These are phyloP conservation scores for Letharia lupina DNA, from an alignment of 495 filamentous ascomycete genomes.

Conservation along the genomic window DNA sequence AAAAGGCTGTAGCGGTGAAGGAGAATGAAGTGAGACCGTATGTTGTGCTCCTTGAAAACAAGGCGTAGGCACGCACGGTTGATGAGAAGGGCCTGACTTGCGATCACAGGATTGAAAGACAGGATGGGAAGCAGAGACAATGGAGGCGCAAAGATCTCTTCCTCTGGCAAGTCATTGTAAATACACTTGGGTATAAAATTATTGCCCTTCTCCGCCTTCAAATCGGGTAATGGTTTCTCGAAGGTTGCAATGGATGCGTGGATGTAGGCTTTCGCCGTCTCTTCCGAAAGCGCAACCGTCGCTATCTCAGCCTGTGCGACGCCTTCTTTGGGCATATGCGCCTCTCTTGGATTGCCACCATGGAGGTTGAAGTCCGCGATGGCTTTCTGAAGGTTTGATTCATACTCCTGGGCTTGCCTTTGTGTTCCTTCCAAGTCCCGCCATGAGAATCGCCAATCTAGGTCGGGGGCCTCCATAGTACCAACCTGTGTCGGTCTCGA, in stretches of 20 bases:
- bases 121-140: constrained; percentile 61
- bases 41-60: constrained; percentile 63
- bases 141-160: constrained; percentile 52
- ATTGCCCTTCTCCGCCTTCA: background rate
- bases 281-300: constrained; percentile 43
- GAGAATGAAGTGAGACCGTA: constrained; percentile 67
- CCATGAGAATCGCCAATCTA: constrained; percentile 75
- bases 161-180: background rate
- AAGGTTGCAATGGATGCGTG: constrained; percentile 41
- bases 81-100: constrained; percentile 65
- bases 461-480: constrained; percentile 41
- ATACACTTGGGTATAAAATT: background rate
- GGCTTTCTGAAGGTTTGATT: constrained; percentile 40
- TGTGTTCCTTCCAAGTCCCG: constrained; percentile 57
- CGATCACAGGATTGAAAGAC: constrained; percentile 66
- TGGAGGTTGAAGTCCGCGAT: constrained; percentile 29
- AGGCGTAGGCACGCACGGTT: constrained; percentile 70
- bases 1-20: constrained; percentile 76
- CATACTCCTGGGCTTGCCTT: constrained; percentile 53
- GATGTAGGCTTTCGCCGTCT: constrained; percentile 41
- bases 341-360: constrained; percentile 5
- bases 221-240: constrained; percentile 18
- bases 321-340: constrained; percentile 8
- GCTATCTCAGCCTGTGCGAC: constrained; percentile 26
- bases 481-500: constrained; percentile 41